Percentiles rank a stretch among this genome's conserved stretches.
Evolutionary conservation across 345 rosid genomes (phyloP).

Genomic region (Durio zibethinus): DNA sequence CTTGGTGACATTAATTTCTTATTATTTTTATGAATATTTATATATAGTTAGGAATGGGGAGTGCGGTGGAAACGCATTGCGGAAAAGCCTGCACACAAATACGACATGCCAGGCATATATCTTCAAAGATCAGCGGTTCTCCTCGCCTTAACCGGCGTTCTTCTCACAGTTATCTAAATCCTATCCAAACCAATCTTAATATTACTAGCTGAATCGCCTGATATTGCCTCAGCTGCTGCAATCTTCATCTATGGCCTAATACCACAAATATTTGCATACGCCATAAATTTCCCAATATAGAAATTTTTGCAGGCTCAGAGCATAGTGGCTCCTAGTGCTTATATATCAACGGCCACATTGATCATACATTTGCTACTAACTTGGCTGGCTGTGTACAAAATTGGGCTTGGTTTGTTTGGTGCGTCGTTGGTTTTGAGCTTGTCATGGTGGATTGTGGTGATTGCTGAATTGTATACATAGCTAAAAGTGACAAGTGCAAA

Average conservation of each 20-base stretch:
- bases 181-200: slow-evolving; percentile 46
- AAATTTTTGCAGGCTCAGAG: slow-evolving; percentile 53
- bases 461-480: slow-evolving; percentile 41
- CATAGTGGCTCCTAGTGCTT: slow-evolving; percentile 51
- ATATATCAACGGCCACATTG: slow-evolving; percentile 39
- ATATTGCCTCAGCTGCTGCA: slow-evolving; percentile 49
- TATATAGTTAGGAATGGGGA: slow-evolving; percentile 46
- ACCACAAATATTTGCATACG: slow-evolving; percentile 56
- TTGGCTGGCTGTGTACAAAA: slow-evolving; percentile 38
- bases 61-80: slow-evolving; percentile 61
- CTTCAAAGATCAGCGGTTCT: slow-evolving; percentile 50
- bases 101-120: slow-evolving; percentile 49
- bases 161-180: slow-evolving; percentile 35
- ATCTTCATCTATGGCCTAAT: slow-evolving; percentile 50
- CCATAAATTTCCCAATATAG: slow-evolving; percentile 54
- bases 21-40: background rate
- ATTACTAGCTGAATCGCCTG: slow-evolving; percentile 41
- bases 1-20: background rate
- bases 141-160: slow-evolving; percentile 38
- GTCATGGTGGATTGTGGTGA: slow-evolving; percentile 50
- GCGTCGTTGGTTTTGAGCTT: slow-evolving; percentile 45
- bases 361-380: slow-evolving; percentile 31
- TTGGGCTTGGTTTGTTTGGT: slow-evolving; percentile 39
- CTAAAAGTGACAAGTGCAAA: slow-evolving; percentile 37
- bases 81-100: slow-evolving; percentile 57